A percentile compares a stretch with the other conserved stretches of the same genome.
These are phyloP conservation scores for Durusdinium trenchii DNA, from an alignment of 73 alveolate species.

Conservation along the genomic window DNA sequence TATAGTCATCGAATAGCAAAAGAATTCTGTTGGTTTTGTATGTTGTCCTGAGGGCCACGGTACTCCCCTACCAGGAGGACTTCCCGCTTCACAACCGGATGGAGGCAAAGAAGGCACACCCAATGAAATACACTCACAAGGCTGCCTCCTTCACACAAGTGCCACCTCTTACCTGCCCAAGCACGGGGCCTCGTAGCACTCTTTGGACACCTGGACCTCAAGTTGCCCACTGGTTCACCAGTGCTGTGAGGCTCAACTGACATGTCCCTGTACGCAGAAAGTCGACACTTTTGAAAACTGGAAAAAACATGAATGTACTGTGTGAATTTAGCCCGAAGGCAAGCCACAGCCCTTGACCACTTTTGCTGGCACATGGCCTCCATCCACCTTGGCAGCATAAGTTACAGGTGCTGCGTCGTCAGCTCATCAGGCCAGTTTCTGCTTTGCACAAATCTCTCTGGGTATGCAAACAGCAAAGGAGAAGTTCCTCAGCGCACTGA, in stretches of 20 bases:
- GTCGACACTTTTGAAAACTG: background rate
- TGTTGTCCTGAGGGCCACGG: background rate
- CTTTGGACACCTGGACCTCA: slow-evolving; percentile 23
- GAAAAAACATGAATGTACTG: background rate
- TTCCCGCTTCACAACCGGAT: background rate
- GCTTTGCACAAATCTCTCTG: background rate
- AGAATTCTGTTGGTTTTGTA: background rate
- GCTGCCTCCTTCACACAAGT: background rate
- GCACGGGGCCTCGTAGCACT: slow-evolving; percentile 30
- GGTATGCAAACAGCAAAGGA: background rate
- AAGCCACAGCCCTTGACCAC: background rate
- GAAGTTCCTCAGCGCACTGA: slow-evolving; percentile 48
- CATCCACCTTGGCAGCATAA: slow-evolving; percentile 4
- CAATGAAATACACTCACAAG: background rate
- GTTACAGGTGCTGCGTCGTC: background rate
- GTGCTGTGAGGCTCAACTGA: background rate
- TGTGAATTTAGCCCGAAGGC: background rate
- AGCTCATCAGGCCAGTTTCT: background rate
- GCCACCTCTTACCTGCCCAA: background rate
- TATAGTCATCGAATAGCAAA: background rate
- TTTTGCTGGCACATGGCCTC: slow-evolving; percentile 18
- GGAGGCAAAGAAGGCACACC: background rate
- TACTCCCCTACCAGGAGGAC: background rate
- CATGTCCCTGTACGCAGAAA: background rate
- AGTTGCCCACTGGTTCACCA: background rate